Evolutionary conservation across 1,284 basidiomycete species (phyloP).

Genomic region (Stereum hirsutum): DNA sequence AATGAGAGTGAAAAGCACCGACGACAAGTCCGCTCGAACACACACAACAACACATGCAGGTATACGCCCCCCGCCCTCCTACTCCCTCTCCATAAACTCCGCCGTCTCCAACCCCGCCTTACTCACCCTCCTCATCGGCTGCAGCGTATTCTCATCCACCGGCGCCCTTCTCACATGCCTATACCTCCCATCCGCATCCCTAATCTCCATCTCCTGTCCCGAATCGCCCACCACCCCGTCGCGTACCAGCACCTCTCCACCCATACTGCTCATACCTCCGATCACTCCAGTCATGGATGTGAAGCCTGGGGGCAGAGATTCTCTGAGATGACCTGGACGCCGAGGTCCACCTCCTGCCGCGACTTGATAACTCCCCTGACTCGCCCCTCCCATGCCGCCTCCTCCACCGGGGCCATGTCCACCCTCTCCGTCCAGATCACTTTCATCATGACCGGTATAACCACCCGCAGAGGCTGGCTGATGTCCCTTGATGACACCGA

Average conservation of each 20-base stretch:
- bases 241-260: slow-evolving; percentile 14
- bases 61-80: too few species aligned
- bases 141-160: slow-evolving; percentile 77
- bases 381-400: background rate
- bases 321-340: slow-evolving; percentile 53
- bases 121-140: slow-evolving; percentile 78
- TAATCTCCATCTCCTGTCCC: slow-evolving; percentile 78
- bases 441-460: slow-evolving; percentile 17
- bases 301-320: slow-evolving; percentile 65
- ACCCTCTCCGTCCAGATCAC: slow-evolving; percentile 13
- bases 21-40: too few species aligned
- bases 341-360: slow-evolving; percentile 33
- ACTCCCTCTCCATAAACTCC: too few species aligned
- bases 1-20: too few species aligned
- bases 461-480: slow-evolving; percentile 21
- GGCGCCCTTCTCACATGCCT: slow-evolving; percentile 77
- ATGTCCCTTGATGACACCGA: slow-evolving; percentile 64
- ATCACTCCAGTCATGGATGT: slow-evolving; percentile 20
- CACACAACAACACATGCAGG: too few species aligned
- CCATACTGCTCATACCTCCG: too few species aligned
- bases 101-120: slow-evolving; percentile 81
- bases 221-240: slow-evolving; percentile 39
- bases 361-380: slow-evolving; percentile 26
- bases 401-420: slow-evolving; percentile 13
- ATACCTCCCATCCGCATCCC: slow-evolving; percentile 75